Conservation (phyloP, 140 eudicot genomes). For the Ambrosia hybrid region DNA sequence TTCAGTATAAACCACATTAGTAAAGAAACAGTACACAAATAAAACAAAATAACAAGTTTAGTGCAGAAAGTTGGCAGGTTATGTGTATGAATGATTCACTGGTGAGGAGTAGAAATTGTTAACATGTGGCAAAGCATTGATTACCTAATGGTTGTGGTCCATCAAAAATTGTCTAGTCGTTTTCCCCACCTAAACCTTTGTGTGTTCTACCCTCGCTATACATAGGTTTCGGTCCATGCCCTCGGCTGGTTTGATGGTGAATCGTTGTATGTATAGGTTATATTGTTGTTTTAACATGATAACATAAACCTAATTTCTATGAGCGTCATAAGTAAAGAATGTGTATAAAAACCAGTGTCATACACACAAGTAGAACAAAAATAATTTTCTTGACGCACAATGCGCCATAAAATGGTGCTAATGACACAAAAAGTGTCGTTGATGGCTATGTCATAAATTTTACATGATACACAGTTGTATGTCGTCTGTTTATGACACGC, state of each 20-base stretch:
- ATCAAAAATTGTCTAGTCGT: not conserved
- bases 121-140: not conserved
- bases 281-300: not conserved
- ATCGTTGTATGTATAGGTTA: not conserved
- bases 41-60: not conserved
- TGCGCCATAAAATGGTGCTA: too few species aligned
- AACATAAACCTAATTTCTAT: not conserved
- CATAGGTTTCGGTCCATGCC: conserved; percentile 6
- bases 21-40: not conserved
- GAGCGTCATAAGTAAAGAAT: not conserved
- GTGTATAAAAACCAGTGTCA: not conserved
- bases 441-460: too few species aligned
- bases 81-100: not conserved
- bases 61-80: not conserved
- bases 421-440: too few species aligned
- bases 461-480: too few species aligned
- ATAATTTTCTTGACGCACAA: too few species aligned
- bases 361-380: too few species aligned
- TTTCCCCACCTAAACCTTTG: not conserved
- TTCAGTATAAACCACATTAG: not conserved
- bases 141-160: conserved; percentile 1
- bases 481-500: too few species aligned
- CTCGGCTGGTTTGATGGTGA: not conserved
- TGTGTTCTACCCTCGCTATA: not conserved
- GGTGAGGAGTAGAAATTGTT: not conserved